Evolutionary conservation across 2,329 filamentous ascomycete species (phyloP), one percentile per base, ranked within the genome.

Genomic region (Gnomoniopsis sp.): DNA sequence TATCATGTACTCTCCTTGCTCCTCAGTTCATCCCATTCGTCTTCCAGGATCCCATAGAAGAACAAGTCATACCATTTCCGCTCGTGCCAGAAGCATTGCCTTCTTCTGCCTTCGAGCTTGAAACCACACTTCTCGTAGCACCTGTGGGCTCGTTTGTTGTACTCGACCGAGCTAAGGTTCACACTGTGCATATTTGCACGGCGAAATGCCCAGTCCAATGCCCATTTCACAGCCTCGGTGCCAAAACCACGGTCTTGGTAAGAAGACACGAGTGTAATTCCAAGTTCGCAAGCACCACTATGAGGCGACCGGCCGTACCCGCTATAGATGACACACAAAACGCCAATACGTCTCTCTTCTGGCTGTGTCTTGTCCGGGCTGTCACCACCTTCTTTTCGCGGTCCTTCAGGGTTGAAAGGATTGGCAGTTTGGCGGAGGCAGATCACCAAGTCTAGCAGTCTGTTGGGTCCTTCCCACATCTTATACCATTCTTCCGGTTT

Each of bases 51-150:
- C 4, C 60, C 62, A 33, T 67, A 60, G 26, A 60, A 36, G 11
- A 67, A 38, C 12, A 55, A 21, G 44, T 64, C 58, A 44, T 49
- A 61, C 21, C 56, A 77, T 19, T 64, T 57, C 3, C 74, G 71
- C 59, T 76, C 69, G 60, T 68, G 65, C 71, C 72, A 77, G 8
- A 67, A 66, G 19, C 48, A 53, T 23, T 64, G 30, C 26, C 58
- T 55, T 15, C 34, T 52, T 22, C 69, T 60, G 2, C 73, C 74
- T 59, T 77, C 74, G 6, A 65, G 26, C 58, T 63, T 64, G 59
- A 77, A 78, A 1, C 75, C 74, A 22, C 76, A 55, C 56, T 67
- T 66, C 65, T 74, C 64, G 65, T 77, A 77, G 66, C 77, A 57
- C 43, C 66, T 65, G 4, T 70, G 38, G 1, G 74, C 75, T 0